Conservation (phyloP, 176 grass and related monocot genomes). For the Typha latifolia region DNA sequence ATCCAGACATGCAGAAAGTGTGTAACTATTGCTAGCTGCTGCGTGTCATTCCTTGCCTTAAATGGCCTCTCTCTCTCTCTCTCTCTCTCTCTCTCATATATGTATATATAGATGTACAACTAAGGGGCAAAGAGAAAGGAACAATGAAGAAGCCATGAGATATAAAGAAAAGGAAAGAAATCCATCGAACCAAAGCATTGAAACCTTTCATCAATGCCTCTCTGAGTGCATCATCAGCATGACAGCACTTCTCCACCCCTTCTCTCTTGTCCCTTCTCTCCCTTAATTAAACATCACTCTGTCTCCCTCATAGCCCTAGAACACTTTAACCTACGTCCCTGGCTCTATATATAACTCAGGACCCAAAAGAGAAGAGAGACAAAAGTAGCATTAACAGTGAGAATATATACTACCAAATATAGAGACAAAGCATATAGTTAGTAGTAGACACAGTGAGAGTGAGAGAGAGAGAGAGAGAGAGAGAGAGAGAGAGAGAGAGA, state of each 20-base stretch:
- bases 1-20: background rate
- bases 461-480: too few species aligned
- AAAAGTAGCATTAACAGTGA: background rate
- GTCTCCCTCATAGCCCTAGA: background rate
- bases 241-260: background rate
- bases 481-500: too few species aligned
- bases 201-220: conserved; percentile 2
- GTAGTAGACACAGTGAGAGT: background rate
- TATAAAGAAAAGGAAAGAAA: background rate
- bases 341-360: background rate
- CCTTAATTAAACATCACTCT: background rate
- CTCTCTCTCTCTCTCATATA: background rate
- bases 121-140: background rate
- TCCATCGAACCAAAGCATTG: conserved; percentile 2
- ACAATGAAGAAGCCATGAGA: background rate
- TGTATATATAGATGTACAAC: background rate
- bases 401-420: background rate
- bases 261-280: background rate
- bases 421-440: background rate
- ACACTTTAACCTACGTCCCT: background rate
- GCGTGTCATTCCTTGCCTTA: background rate
- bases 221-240: conserved; percentile 3
- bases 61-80: background rate
- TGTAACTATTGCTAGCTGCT: background rate
- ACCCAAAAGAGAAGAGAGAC: background rate